Percentiles rank a stretch among this genome's conserved stretches.
Evolutionary conservation across 2,329 filamentous ascomycete genomes (phyloP).

Genomic region (Chaetomium olivaceum): DNA sequence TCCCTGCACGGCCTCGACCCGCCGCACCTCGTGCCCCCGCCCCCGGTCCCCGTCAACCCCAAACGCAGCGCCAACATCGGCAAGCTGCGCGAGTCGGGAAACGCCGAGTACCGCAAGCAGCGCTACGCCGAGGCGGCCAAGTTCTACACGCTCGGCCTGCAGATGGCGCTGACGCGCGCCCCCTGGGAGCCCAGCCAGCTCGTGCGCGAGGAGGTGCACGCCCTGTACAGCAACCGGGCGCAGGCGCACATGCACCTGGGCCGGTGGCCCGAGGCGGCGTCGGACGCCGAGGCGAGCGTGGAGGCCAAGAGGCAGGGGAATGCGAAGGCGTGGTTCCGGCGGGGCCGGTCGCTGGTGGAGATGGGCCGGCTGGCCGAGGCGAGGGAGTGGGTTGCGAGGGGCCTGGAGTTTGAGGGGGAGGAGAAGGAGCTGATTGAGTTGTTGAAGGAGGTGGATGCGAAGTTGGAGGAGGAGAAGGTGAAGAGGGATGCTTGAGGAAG

Average conservation of each 20-base stretch:
- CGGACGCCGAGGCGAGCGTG: slow-evolving; percentile 85
- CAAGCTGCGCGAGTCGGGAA: slow-evolving; percentile 89
- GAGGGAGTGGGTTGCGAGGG: slow-evolving; percentile 71
- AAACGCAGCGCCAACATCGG: slow-evolving; percentile 84
- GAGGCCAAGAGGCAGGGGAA: slow-evolving; percentile 86
- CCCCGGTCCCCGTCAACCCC: slow-evolving; percentile 87
- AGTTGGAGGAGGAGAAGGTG: slow-evolving; percentile 44
- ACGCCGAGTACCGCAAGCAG: slow-evolving; percentile 77
- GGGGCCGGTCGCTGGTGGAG: slow-evolving; percentile 82
- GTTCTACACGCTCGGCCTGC: slow-evolving; percentile 81
- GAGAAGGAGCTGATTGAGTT: slow-evolving; percentile 64
- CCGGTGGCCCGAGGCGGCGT: slow-evolving; percentile 80
- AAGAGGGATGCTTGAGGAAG: slow-evolving; percentile 20
- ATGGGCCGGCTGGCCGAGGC: slow-evolving; percentile 89
- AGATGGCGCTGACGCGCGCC: slow-evolving; percentile 82
- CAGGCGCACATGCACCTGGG: slow-evolving; percentile 84
- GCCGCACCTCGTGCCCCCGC: slow-evolving; percentile 70
- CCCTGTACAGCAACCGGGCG: slow-evolving; percentile 81
- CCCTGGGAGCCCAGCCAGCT: slow-evolving; percentile 84
- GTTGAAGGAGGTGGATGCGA: slow-evolving; percentile 61
- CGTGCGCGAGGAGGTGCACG: slow-evolving; percentile 79
- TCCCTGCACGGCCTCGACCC: slow-evolving; percentile 65
- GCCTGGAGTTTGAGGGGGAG: slow-evolving; percentile 79
- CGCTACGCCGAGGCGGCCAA: slow-evolving; percentile 73
- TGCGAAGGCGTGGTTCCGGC: slow-evolving; percentile 91